These are phyloP conservation scores for Aspergillus tubingensis DNA, from an alignment of 2,329 filamentous ascomycete genomes.

Conservation along the genomic window DNA sequence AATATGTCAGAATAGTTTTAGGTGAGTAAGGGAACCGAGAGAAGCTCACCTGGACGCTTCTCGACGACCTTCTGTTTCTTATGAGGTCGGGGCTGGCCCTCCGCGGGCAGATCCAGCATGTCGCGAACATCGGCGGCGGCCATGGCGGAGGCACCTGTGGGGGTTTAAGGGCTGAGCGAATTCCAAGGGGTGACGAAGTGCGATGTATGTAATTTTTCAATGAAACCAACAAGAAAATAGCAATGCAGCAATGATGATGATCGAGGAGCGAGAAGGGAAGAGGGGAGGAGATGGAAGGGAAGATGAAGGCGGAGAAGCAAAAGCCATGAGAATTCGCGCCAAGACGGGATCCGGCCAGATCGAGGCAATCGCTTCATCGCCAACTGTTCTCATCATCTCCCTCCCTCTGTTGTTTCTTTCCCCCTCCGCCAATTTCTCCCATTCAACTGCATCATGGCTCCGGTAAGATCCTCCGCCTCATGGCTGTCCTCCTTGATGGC, in stretches of 20 bases:
- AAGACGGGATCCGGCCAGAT: constrained; percentile 33
- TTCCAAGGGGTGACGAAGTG: not conserved
- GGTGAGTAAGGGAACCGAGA: too few species aligned
- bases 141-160: constrained; percentile 28
- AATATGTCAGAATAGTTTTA: constrained; percentile 5
- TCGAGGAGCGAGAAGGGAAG: constrained; percentile 17
- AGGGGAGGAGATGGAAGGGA: constrained; percentile 9
- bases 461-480: constrained; percentile 37
- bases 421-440: not conserved
- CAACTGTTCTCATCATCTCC: constrained; percentile 14
- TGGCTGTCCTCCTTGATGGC: constrained; percentile 54
- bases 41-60: constrained; percentile 55
- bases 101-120: constrained; percentile 74
- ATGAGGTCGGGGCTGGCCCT: constrained; percentile 60
- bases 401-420: constrained; percentile 9
- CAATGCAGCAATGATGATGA: not conserved
- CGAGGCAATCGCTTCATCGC: constrained; percentile 11
- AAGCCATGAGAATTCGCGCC: constrained; percentile 25
- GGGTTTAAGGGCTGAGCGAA: not conserved
- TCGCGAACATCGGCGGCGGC: constrained; percentile 81
- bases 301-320: constrained; percentile 7
- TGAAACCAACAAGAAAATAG: not conserved
- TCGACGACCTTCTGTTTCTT: constrained; percentile 74
- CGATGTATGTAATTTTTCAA: not conserved
- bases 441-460: constrained; percentile 34